These are phyloP conservation scores for Nigrograna mackinnonii DNA, from an alignment of 2,329 filamentous ascomycete genomes.

Conservation along the genomic window DNA sequence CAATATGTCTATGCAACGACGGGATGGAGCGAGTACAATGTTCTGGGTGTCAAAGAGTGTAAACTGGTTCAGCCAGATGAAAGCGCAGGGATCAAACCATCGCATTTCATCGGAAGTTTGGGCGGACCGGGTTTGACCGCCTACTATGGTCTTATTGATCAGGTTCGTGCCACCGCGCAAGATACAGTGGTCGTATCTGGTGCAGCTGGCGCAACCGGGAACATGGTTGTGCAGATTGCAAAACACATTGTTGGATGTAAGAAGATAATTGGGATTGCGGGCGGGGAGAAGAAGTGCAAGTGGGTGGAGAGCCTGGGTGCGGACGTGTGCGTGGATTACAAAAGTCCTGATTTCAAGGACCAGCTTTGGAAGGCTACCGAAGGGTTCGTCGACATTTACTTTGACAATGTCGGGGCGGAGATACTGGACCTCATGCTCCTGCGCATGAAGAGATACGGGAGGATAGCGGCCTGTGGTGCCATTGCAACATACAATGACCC, in stretches of 20 bases:
- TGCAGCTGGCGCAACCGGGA: conserved; percentile 77
- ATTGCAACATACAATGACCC: conserved; percentile 47
- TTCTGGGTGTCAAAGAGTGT: conserved; percentile 46
- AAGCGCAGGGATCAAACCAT: conserved; percentile 41
- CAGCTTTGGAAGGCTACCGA: conserved; percentile 52
- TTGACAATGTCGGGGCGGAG: conserved; percentile 55
- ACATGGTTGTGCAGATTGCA: conserved; percentile 65
- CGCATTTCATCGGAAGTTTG: conserved; percentile 53
- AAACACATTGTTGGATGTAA: conserved; percentile 52
- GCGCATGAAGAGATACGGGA: conserved; percentile 45
- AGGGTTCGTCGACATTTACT: conserved; percentile 56
- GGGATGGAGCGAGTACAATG: conserved; percentile 70
- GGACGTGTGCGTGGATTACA: conserved; percentile 61
- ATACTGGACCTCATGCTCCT: conserved; percentile 52
- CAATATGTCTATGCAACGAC: conserved; percentile 56
- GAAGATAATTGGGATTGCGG: conserved; percentile 57
- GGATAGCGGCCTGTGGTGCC: conserved; percentile 49
- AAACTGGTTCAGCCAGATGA: conserved; percentile 33
- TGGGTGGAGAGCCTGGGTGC: conserved; percentile 57
- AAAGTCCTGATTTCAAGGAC: conserved; percentile 49
- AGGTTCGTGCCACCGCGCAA: conserved; percentile 66
- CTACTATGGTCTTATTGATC: conserved; percentile 72
- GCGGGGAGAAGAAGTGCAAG: conserved; percentile 55
- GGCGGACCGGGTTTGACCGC: conserved; percentile 66
- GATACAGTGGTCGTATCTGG: conserved; percentile 78